These are phyloP conservation scores for Hansenula anomala DNA, from an alignment of 1,139 yeast genomes.

Conservation along the genomic window DNA sequence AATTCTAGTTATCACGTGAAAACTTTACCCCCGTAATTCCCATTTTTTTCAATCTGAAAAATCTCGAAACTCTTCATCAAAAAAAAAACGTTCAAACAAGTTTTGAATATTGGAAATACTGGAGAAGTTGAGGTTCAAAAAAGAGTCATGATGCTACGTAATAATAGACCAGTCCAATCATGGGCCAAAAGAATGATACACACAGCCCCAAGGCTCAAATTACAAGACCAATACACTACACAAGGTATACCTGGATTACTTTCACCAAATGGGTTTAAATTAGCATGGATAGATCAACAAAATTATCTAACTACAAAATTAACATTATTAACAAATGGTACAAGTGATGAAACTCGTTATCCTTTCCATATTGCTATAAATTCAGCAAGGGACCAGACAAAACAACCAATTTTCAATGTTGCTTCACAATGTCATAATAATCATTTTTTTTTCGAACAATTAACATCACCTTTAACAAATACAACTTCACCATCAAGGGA, in stretches of 20 bases:
- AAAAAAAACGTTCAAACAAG: background rate
- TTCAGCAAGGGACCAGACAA: slow-evolving; percentile 66
- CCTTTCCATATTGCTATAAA: slow-evolving; percentile 75
- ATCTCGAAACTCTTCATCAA: too few species aligned
- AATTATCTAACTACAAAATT: slow-evolving; percentile 60
- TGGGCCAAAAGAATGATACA: slow-evolving; percentile 4
- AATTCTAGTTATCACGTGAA: too few species aligned
- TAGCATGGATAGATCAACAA: slow-evolving; percentile 84
- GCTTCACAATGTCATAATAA: slow-evolving; percentile 94
- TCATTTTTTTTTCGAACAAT: slow-evolving; percentile 79
- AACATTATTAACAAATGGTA: slow-evolving; percentile 67
- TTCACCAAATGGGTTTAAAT: slow-evolving; percentile 60
- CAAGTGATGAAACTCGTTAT: slow-evolving; percentile 70
- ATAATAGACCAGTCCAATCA: background rate
- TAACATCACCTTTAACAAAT: slow-evolving; percentile 30
- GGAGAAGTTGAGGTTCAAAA: background rate
- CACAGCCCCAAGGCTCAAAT: slow-evolving; percentile 43
- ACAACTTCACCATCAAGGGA: slow-evolving; percentile 44
- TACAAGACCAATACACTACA: slow-evolving; percentile 33
- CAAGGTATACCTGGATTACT: slow-evolving; percentile 71
- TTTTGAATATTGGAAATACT: background rate
- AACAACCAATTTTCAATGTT: slow-evolving; percentile 71
- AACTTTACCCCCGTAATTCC: too few species aligned
- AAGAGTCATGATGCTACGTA: background rate
- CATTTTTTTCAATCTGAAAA: too few species aligned